Percentiles rank a stretch among this genome's conserved stretches.
phyloP scores from a whole-genome alignment of 805 yeast genomes.

The Metschnikowia matae region DNA sequence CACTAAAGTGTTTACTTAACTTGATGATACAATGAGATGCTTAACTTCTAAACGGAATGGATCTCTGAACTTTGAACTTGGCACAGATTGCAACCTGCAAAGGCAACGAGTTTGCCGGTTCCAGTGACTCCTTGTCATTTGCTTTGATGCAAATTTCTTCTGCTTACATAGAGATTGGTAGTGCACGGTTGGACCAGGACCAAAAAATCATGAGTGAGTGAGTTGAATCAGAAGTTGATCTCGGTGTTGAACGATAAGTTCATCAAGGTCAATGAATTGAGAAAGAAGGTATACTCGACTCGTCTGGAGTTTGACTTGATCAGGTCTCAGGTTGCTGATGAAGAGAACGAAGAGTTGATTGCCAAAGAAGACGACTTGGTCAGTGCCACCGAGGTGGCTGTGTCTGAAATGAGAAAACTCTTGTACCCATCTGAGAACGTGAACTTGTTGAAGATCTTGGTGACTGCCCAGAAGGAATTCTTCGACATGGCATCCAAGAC shows the following conservation, averaged over 20 bases:
- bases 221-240: constrained; percentile 56
- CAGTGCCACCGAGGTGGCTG: constrained; percentile 72
- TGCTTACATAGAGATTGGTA: constrained; percentile 59
- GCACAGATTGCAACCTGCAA: constrained; percentile 52
- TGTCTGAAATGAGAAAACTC: constrained; percentile 70
- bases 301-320: constrained; percentile 67
- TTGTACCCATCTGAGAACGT: constrained; percentile 65
- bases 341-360: constrained; percentile 51
- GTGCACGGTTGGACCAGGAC: constrained; percentile 68
- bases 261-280: constrained; percentile 53
- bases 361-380: constrained; percentile 73
- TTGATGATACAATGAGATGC: too few species aligned
- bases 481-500: constrained; percentile 36
- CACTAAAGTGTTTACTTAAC: too few species aligned
- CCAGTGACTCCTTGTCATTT: constrained; percentile 47
- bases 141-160: constrained; percentile 54
- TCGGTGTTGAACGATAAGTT: constrained; percentile 53
- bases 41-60: too few species aligned
- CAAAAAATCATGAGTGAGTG: constrained; percentile 51
- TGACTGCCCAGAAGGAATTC: constrained; percentile 65
- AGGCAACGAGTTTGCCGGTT: constrained; percentile 40
- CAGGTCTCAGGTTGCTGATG: constrained; percentile 50
- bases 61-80: too few species aligned
- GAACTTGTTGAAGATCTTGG: constrained; percentile 60
- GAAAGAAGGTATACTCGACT: constrained; percentile 66